Evolutionary conservation across 768 basidiomycete species (phyloP).

Genomic region (Rhodotorula paludigena): DNA sequence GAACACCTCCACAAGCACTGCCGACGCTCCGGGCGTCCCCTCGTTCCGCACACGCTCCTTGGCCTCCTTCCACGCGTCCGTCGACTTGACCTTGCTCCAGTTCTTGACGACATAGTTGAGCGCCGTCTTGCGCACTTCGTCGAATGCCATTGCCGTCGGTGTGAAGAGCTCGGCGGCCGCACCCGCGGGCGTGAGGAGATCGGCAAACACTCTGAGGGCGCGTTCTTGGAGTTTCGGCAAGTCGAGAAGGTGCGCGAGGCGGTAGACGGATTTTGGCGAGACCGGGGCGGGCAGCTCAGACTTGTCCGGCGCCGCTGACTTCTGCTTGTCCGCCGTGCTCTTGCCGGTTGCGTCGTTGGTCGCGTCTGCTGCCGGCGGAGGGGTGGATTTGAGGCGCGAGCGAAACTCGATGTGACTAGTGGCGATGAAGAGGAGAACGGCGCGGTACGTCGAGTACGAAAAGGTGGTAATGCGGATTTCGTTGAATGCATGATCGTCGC

Average conservation of each 20-base stretch:
- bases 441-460: no score
- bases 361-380: no score
- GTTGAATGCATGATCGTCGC: no score
- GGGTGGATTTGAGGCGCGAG: no score
- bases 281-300: background rate
- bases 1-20: no score
- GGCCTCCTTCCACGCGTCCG: background rate
- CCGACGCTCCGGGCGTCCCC: no score
- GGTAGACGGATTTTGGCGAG: background rate
- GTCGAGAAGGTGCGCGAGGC: background rate
- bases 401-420: no score
- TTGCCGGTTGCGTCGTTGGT: no score
- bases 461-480: no score
- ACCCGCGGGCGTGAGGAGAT: background rate
- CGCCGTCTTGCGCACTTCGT: background rate
- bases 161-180: constrained; percentile 42
- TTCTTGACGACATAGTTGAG: background rate
- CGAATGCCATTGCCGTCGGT: background rate
- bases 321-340: no score
- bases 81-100: background rate
- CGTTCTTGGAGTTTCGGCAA: background rate
- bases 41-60: background rate
- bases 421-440: no score
- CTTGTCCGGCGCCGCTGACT: no score
- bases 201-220: background rate